Percentiles rank a stretch among this genome's conserved stretches.
phyloP scores from a whole-genome alignment of 2,329 filamentous ascomycete species.

The Phyllosticta citriasiana region DNA sequence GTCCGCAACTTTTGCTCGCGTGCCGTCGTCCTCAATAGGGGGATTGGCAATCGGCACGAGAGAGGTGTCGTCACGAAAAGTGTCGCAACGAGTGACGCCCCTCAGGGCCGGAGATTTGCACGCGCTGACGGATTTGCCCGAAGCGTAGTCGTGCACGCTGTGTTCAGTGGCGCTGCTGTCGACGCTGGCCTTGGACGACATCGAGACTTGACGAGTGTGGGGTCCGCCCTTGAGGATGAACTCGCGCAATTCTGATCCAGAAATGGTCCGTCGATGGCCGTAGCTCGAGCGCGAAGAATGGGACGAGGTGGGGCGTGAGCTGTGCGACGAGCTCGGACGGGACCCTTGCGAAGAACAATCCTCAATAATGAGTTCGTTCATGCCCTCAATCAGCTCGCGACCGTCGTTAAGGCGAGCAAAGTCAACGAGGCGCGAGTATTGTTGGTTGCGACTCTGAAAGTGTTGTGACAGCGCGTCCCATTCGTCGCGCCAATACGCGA shows the following conservation, averaged over 20 bases:
- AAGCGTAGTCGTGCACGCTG: neutral
- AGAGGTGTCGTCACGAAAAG: neutral
- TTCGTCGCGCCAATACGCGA: slow-evolving; percentile 4
- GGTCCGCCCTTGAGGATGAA: neutral
- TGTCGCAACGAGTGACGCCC: no score
- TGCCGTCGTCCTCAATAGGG: neutral
- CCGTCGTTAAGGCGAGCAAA: slow-evolving; percentile 1
- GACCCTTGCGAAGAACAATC: neutral
- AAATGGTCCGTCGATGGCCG: neutral
- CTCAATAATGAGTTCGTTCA: neutral
- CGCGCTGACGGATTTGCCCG: neutral
- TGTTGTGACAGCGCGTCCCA: slow-evolving; percentile 7
- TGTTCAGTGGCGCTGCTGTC: neutral
- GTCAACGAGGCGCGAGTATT: neutral
- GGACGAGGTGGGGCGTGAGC: neutral
- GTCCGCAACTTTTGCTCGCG: neutral
- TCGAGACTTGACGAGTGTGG: neutral
- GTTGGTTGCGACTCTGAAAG: slow-evolving; percentile 3
- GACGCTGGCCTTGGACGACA: neutral
- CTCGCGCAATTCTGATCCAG: neutral
- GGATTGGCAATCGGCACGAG: neutral
- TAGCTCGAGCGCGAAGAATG: neutral
- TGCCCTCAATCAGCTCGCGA: neutral
- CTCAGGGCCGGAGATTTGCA: neutral
- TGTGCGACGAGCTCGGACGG: neutral